Evolutionary conservation across 2,329 filamentous ascomycete genomes (phyloP).

Genomic region (Nigrospora osmanthi): DNA sequence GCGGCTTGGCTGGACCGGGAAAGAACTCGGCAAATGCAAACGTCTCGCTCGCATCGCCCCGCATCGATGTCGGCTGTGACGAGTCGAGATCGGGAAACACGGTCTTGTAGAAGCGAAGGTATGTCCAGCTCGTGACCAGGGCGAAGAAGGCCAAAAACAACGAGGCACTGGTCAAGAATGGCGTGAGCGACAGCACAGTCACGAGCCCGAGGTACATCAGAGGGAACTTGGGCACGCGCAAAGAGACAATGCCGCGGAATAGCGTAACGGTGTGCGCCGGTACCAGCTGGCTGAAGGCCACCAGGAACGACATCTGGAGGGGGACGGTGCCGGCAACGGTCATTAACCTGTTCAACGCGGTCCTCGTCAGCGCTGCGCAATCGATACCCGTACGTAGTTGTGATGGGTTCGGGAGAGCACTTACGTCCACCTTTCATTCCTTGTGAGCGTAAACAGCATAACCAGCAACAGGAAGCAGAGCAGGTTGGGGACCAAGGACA

Average conservation of each 20-base stretch:
- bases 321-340: conserved; percentile 84
- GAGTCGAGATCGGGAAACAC: conserved; percentile 62
- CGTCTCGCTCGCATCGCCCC: conserved; percentile 89
- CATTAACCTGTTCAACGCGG: conserved; percentile 49
- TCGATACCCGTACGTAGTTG: neutral
- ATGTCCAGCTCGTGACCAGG: conserved; percentile 86
- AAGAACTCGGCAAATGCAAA: conserved; percentile 97
- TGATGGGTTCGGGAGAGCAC: conserved; percentile 22
- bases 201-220: conserved; percentile 70
- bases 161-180: conserved; percentile 59
- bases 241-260: conserved; percentile 78
- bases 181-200: conserved; percentile 53
- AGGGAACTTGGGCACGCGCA: conserved; percentile 69
- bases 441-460: conserved; percentile 62
- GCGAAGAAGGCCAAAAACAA: conserved; percentile 74
- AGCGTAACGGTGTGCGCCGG: conserved; percentile 95
- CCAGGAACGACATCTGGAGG: conserved; percentile 86
- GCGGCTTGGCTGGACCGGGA: conserved; percentile 72
- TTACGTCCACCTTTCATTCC: conserved; percentile 62
- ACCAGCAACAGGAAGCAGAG: conserved; percentile 67
- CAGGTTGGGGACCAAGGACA: conserved; percentile 72
- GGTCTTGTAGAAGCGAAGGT: conserved; percentile 88
- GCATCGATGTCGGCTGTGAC: conserved; percentile 54
- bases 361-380: conserved; percentile 8
- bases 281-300: conserved; percentile 95